These are phyloP conservation scores for Trichoderma guizhouense DNA, from an alignment of 2,329 filamentous ascomycete species.

Conservation along the genomic window DNA sequence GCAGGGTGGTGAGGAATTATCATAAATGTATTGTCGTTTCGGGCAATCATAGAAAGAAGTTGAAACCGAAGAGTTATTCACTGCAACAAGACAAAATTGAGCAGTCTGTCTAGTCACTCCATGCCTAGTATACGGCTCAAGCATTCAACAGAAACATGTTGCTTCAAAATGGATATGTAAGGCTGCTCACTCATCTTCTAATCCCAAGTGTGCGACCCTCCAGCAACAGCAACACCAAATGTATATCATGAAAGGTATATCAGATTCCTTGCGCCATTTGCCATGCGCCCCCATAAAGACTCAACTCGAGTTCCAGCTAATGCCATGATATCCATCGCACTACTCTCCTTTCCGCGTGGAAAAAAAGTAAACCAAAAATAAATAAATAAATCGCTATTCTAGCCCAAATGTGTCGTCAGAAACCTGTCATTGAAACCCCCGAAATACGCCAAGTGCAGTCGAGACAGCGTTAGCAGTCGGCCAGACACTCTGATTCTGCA, in stretches of 20 bases:
- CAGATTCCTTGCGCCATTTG: neutral
- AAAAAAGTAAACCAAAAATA: neutral
- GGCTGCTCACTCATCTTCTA: neutral
- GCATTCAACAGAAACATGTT: neutral
- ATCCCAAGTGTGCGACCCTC: neutral
- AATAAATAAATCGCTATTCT: neutral
- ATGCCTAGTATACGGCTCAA: neutral
- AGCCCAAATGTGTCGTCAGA: neutral
- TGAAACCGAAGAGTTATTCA: neutral
- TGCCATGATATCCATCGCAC: neutral
- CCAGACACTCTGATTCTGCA: neutral
- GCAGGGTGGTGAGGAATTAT: too few species aligned
- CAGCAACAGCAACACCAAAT: neutral
- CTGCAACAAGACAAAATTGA: neutral
- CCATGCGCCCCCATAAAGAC: neutral
- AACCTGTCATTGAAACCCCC: neutral
- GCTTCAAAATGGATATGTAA: neutral
- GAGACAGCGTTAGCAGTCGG: neutral
- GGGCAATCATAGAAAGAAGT: neutral
- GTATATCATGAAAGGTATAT: neutral
- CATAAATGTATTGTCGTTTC: neutral
- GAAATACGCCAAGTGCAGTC: slow-evolving; percentile 1
- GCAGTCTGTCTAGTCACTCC: neutral
- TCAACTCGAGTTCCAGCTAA: neutral
- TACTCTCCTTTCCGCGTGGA: too few species aligned